Conservation (phyloP, 176 grass and related monocot species). For the Puya raimondii region DNA sequence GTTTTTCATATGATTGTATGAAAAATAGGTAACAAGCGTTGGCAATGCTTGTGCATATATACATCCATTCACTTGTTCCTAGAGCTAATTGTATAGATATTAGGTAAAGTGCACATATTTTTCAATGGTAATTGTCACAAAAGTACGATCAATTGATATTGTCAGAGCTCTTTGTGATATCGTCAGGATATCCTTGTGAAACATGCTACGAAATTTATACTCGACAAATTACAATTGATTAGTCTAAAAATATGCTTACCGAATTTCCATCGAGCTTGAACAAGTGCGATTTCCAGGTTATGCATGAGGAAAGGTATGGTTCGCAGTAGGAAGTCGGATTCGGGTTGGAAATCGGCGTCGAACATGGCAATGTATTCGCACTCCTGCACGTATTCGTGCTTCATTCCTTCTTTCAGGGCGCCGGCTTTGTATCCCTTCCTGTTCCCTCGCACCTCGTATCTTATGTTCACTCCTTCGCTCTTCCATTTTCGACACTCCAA, state of each 20-base stretch:
- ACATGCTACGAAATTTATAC: not conserved
- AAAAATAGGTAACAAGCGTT: too few species aligned
- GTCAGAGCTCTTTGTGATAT: too few species aligned
- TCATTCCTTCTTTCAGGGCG: slow-evolving; percentile 72
- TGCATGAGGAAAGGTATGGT: slow-evolving; percentile 81
- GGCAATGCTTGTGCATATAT: too few species aligned
- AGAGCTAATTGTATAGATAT: too few species aligned
- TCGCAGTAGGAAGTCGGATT: slow-evolving; percentile 56
- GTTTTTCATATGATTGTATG: too few species aligned
- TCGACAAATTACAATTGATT: not conserved
- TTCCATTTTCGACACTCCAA: slow-evolving; percentile 64
- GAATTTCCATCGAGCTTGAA: slow-evolving; percentile 88
- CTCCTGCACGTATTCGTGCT: slow-evolving; percentile 43
- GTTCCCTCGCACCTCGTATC: slow-evolving; percentile 62
- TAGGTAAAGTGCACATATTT: too few species aligned
- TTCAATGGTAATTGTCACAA: too few species aligned
- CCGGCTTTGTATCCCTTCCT: slow-evolving; percentile 94
- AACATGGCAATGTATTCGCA: slow-evolving; percentile 94
- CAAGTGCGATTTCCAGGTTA: slow-evolving; percentile 69
- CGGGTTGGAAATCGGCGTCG: slow-evolving; percentile 82
- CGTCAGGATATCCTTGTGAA: not conserved
- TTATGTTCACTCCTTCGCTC: slow-evolving; percentile 69
- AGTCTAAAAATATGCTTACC: slow-evolving; percentile 26
- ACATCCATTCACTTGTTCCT: too few species aligned
- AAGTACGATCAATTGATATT: too few species aligned